Base-by-base conservation (phyloP, 2,329 filamentous ascomycete species). In the Nannizzia gypsea region DNA sequence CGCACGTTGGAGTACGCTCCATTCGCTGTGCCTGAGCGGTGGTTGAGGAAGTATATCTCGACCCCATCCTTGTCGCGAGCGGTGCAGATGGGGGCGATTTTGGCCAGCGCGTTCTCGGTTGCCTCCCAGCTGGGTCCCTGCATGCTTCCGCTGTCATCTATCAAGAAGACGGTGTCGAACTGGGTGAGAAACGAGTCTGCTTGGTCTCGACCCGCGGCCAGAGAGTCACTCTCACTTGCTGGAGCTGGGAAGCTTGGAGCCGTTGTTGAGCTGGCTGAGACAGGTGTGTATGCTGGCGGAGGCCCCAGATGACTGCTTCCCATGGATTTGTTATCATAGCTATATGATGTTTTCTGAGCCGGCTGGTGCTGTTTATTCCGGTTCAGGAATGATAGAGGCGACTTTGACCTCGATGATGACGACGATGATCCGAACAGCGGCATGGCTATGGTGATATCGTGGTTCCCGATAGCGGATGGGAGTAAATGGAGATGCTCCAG, bases 131-230 rank as follows among this genome's bases (percentile, higher is more conserved):
- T 81, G n/a, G 76, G 69, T 15, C 87, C 89, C 1, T 78, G 77
- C 92, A 97, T 97, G 66, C 87, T 91, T 3, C 84, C 83, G n/a
- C 86, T 90, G 76, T 97, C 92, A 70, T 97, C 92, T 69, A 97
- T 89, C 1, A 97, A 75, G 71, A 97, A 91, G 60, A 92, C 75
- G 34, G 90, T 96, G 74, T 97, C 90, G 70, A 96, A 96, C 15
- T 79, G 79, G 46, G 75, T 71, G 3, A 97, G 83, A 70, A 95
- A 95, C 48, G 48, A 54, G 48, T 54, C 48, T 15, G 48, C 24
- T 8, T 20, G 24, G 48, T 54, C 48, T 17, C 26, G 5, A 31
- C 24, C 17, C 6, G 48, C 48, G 8, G 24, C 8, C 8, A 26
- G 15, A 26, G 48, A 20, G 31, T 11, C 8, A 36, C 31, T 11